Base-by-base conservation (phyloP, 352 stramenopile genomes). In the Phytophthora foliorum region DNA sequence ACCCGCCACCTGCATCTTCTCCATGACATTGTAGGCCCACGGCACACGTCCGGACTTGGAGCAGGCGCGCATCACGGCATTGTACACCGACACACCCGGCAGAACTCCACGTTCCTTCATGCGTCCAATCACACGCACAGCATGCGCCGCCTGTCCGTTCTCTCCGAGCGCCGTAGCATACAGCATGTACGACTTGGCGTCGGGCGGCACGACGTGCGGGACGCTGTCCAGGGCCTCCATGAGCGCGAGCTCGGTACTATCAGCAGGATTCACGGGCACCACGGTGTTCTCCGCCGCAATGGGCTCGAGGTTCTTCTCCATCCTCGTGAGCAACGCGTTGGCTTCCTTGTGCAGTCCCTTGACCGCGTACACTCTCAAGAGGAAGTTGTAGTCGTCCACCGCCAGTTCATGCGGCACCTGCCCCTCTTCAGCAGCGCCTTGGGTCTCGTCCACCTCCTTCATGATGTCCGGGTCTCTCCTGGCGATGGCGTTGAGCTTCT, bases 1-100 rank as follows among this genome's bases (percentile, higher is more conserved):
- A 9, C 87, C 87, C 0, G 84, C 82, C 11, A 92, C 81, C 69
- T 94, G 87, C 84, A 95, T 92, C 64, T 91, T 91, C 64, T 95
- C 87, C 72, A 95, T 82, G 36, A 95, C 83, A 63, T 93, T 95
- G 79, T 95, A 95, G 7, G 87, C 71, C 87, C 87, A 95, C 32
- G 85, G 65, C 58, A 92, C 69, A 25, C 77, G 75, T 31, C 69
- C 62, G 5, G 82, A 78, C 64, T 91, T 92, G 27, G 85, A 80
- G 54, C 87, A 95, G n/a, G 86, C 85, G 42, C 89, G 84, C 87
- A 95, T 95, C 14, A 93, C 84, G n/a, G 85, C 81, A 56, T 93
- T 95, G 66, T 95, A 93, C 64, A 78, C 74, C 1, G 82, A 51
- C 19, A 89, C 71, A 36, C 81, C 70, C 0, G 86, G 85, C 19